phyloP scores from a whole-genome alignment of 1,139 yeast species.

The Candida dubliniensis region DNA sequence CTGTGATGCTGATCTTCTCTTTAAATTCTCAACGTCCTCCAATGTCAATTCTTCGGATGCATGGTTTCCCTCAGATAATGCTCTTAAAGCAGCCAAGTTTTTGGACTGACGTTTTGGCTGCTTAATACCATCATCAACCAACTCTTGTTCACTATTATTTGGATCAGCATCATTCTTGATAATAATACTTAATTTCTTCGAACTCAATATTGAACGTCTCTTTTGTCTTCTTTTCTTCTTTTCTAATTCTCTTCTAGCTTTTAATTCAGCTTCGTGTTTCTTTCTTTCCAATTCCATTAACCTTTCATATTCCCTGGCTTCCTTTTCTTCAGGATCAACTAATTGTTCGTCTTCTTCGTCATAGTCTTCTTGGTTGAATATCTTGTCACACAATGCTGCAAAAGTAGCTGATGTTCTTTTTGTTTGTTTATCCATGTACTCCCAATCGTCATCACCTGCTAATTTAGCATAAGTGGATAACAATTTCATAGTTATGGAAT shows the following conservation, averaged over 20 bases:
- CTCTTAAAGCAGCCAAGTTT: slow-evolving; percentile 25
- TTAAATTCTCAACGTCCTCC: slow-evolving; percentile 44
- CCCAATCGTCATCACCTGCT: slow-evolving; percentile 68
- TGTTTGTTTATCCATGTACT: slow-evolving; percentile 69
- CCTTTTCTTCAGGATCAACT: slow-evolving; percentile 51
- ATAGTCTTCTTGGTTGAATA: slow-evolving; percentile 60
- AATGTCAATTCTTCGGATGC: slow-evolving; percentile 28
- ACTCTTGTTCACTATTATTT: slow-evolving; percentile 37
- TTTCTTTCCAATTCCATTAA: slow-evolving; percentile 51
- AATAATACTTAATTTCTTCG: slow-evolving; percentile 41
- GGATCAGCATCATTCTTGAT: slow-evolving; percentile 31
- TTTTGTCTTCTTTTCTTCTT: slow-evolving; percentile 46
- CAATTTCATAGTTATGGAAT: slow-evolving; percentile 68
- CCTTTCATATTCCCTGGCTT: slow-evolving; percentile 48
- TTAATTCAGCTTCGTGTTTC: slow-evolving; percentile 50
- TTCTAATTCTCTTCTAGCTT: slow-evolving; percentile 47
- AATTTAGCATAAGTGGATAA: slow-evolving; percentile 71
- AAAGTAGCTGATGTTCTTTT: slow-evolving; percentile 76
- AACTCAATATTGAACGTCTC: slow-evolving; percentile 43
- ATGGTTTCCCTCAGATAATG: slow-evolving; percentile 39
- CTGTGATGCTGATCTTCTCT: slow-evolving; percentile 51
- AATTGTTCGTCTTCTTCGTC: slow-evolving; percentile 57
- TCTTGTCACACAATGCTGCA: slow-evolving; percentile 73
- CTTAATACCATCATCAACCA: slow-evolving; percentile 23
- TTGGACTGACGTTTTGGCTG: slow-evolving; percentile 45